phyloP scores from a whole-genome alignment of 1,139 yeast genomes.

The Suhomyces bribrorum region DNA sequence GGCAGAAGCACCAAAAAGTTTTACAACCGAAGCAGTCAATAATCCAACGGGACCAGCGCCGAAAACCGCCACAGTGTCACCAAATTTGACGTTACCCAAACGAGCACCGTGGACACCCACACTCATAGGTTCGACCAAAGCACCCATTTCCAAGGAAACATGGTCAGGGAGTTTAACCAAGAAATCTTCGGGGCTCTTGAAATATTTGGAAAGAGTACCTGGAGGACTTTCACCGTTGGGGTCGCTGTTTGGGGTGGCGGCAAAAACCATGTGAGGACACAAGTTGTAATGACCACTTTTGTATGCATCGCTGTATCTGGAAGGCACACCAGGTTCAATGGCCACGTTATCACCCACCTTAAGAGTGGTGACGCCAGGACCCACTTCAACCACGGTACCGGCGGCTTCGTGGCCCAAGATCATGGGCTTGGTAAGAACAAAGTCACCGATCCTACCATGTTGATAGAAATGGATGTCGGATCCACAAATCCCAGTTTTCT shows the following conservation, averaged over 20 bases:
- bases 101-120: constrained; percentile 86
- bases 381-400: constrained; percentile 69
- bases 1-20: constrained; percentile 77
- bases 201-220: constrained; percentile 77
- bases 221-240: constrained; percentile 48
- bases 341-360: constrained; percentile 82
- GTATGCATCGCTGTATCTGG: constrained; percentile 72
- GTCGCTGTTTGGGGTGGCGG: constrained; percentile 69
- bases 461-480: constrained; percentile 83
- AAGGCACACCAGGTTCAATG: constrained; percentile 72
- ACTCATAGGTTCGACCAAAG: constrained; percentile 82
- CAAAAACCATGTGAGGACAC: constrained; percentile 82
- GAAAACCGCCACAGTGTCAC: constrained; percentile 74
- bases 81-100: constrained; percentile 65
- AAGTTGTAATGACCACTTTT: constrained; percentile 75
- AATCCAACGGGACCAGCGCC: constrained; percentile 97
- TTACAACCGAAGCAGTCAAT: constrained; percentile 74
- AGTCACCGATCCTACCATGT: constrained; percentile 77
- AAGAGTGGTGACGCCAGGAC: constrained; percentile 57
- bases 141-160: constrained; percentile 82
- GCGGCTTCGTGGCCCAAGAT: constrained; percentile 78
- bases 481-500: constrained; percentile 85
- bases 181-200: constrained; percentile 79
- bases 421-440: constrained; percentile 63
- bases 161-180: constrained; percentile 76